Conservation (phyloP, 768 basidiomycete species). For the Lanmaoa rubissima region DNA sequence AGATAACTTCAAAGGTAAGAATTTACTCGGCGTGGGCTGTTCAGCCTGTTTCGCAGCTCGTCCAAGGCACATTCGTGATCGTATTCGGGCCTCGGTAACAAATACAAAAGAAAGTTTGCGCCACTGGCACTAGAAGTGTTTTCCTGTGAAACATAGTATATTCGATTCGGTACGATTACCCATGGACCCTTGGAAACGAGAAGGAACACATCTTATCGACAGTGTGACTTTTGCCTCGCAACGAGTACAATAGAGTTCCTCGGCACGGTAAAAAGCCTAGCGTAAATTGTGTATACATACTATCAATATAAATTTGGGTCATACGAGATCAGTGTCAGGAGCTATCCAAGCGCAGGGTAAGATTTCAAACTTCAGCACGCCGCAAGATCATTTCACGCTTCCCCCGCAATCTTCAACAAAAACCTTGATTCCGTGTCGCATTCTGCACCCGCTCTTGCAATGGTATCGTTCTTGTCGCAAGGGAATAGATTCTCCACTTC, state of each 20-base stretch:
- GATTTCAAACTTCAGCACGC: background rate
- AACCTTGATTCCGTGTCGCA: conserved; percentile 21
- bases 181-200: background rate
- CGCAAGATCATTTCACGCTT: conserved; percentile 12
- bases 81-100: too few species aligned
- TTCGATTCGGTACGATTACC: background rate
- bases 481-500: conserved; percentile 29
- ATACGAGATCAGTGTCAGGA: too few species aligned
- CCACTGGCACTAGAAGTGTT: too few species aligned
- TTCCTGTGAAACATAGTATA: background rate
- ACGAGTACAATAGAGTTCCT: too few species aligned
- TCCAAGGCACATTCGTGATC: too few species aligned
- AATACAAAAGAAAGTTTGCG: too few species aligned
- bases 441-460: conserved; percentile 28
- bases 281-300: background rate
- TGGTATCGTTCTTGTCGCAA: conserved; percentile 28
- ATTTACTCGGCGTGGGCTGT: too few species aligned
- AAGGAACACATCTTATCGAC: background rate
- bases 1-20: too few species aligned
- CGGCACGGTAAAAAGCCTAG: background rate
- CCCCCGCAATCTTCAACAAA: conserved; percentile 23
- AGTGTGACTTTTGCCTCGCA: background rate
- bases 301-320: background rate
- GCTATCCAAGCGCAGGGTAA: background rate
- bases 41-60: too few species aligned